Evolutionary conservation across 2,329 filamentous ascomycete genomes (phyloP).

Genomic region (Monilinia fructicola): DNA sequence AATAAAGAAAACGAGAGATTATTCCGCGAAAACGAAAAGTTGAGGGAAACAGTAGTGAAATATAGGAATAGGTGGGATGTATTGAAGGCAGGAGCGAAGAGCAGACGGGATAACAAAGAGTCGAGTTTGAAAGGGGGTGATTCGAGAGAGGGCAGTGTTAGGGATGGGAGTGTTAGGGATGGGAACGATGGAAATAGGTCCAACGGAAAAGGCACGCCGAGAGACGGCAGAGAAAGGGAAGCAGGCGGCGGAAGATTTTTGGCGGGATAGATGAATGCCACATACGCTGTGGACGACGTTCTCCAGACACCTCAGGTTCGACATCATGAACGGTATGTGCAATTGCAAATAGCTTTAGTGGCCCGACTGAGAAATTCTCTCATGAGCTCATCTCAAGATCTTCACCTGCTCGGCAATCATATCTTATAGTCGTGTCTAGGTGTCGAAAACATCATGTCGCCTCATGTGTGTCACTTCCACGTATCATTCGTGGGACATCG

Average conservation of each 20-base stretch:
- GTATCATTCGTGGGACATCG: no score
- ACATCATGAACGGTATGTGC: neutral
- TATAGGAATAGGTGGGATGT: constrained; percentile 69
- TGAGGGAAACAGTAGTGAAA: constrained; percentile 52
- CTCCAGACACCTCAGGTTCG: neutral
- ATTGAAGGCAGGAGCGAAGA: constrained; percentile 63
- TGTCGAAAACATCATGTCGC: neutral
- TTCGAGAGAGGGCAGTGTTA: constrained; percentile 5
- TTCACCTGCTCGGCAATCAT: neutral
- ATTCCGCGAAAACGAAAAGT: constrained; percentile 60
- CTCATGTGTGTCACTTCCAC: no score
- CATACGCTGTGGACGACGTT: neutral
- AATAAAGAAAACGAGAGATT: constrained; percentile 63
- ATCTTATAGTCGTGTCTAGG: neutral
- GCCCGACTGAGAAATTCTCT: no score
- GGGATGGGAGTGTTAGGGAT: neutral
- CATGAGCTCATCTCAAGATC: neutral
- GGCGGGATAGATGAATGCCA: neutral
- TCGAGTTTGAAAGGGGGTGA: constrained; percentile 25
- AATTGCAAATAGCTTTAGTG: neutral
- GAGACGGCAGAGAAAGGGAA: neutral
- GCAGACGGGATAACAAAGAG: constrained; percentile 37
- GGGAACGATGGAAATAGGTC: neutral
- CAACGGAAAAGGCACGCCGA: neutral
- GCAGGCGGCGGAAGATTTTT: neutral